Evolutionary conservation across 2,329 filamentous ascomycete species (phyloP).

Genomic region (Aschersonia sp.): DNA sequence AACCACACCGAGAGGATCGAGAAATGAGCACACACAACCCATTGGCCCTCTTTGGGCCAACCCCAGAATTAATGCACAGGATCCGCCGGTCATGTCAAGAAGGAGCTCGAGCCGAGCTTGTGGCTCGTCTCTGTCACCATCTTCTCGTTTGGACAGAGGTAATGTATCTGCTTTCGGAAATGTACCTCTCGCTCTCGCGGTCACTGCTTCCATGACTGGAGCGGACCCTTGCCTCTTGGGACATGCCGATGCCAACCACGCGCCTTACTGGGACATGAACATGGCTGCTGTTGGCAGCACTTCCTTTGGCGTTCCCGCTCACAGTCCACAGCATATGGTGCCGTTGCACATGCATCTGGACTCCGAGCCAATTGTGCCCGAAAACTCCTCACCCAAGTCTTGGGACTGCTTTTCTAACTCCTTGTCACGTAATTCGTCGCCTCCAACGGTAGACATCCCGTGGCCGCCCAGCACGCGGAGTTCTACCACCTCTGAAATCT

Average conservation of each 20-base stretch:
- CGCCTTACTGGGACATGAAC: conserved; percentile 28
- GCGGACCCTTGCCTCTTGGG: conserved; percentile 37
- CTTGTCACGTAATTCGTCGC: conserved; percentile 36
- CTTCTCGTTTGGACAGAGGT: conserved; percentile 36
- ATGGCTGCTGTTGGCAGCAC: conserved; percentile 25
- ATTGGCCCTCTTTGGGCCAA: conserved; percentile 35
- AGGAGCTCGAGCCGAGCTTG: conserved; percentile 22
- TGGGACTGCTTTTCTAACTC: conserved; percentile 39
- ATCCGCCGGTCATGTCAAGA: conserved; percentile 24
- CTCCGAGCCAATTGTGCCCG: conserved; percentile 32
- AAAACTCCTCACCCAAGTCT: conserved; percentile 34
- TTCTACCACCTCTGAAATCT: conserved; percentile 31
- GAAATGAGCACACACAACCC: conserved; percentile 29
- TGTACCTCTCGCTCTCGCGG: conserved; percentile 19
- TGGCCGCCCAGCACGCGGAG: conserved; percentile 23
- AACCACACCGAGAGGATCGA: conserved; percentile 34
- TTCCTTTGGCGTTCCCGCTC: conserved; percentile 26
- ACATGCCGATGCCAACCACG: conserved; percentile 31
- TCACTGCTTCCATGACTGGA: conserved; percentile 25
- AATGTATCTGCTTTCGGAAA: conserved; percentile 29
- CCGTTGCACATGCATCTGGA: conserved; percentile 40
- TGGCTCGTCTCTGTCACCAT: conserved; percentile 32
- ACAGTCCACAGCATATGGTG: conserved; percentile 36
- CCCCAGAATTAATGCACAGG: conserved; percentile 18
- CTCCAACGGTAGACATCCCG: conserved; percentile 32